These are phyloP conservation scores for Agaricus subrufescens DNA, from an alignment of 768 basidiomycete genomes.

Conservation along the genomic window DNA sequence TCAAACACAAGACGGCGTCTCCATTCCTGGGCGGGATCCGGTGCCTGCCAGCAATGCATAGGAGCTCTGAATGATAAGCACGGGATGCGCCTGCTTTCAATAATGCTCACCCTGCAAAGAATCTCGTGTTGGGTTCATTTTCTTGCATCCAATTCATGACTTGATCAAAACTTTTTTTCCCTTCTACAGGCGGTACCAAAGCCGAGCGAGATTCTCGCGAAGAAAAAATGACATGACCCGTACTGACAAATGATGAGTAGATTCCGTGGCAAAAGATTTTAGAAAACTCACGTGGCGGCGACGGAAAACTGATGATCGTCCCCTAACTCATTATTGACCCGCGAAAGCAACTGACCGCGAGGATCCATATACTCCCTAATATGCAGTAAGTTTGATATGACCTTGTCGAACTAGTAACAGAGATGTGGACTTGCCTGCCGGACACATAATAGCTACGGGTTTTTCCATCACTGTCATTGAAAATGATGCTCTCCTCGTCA, in stretches of 20 bases:
- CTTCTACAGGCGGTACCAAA: slow-evolving; percentile 7
- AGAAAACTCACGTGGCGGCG: slow-evolving; percentile 8
- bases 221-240: slow-evolving; percentile 9
- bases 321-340: neutral
- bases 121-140: neutral
- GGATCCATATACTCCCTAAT: neutral
- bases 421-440: neutral
- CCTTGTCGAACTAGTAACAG: neutral
- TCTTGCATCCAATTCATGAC: slow-evolving; percentile 9
- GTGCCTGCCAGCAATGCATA: slow-evolving; percentile 3
- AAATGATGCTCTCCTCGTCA: slow-evolving; percentile 3
- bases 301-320: neutral
- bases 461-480: neutral
- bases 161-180: neutral
- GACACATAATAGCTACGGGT: neutral
- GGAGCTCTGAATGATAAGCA: slow-evolving; percentile 4
- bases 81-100: neutral
- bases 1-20: slow-evolving; percentile 6
- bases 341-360: slow-evolving; percentile 6
- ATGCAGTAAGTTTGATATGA: neutral
- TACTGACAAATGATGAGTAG: slow-evolving; percentile 1
- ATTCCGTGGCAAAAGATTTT: neutral
- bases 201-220: neutral
- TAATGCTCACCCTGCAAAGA: neutral
- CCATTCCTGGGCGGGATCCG: slow-evolving; percentile 1